These are phyloP conservation scores for Colletotrichum cordylinicola DNA, from an alignment of 2,329 filamentous ascomycete genomes.

Conservation along the genomic window DNA sequence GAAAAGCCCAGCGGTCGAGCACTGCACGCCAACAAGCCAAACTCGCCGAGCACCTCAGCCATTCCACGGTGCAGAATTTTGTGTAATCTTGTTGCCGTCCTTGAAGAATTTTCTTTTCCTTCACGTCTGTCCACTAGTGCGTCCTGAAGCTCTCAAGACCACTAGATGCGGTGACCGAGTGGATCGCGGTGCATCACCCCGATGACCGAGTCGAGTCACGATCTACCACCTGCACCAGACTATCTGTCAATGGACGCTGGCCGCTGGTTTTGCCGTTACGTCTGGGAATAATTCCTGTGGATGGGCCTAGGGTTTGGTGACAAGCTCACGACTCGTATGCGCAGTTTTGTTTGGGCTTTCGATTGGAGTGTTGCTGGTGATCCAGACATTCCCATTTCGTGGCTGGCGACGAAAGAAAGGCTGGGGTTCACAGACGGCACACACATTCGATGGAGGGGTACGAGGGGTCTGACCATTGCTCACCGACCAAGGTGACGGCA, in stretches of 20 bases:
- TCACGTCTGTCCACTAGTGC: neutral
- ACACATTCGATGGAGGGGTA: neutral
- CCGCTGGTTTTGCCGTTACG: neutral
- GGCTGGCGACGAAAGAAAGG: neutral
- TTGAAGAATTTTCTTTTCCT: slow-evolving; percentile 14
- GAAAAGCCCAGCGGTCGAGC: neutral
- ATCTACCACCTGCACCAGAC: neutral
- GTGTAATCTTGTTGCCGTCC: neutral
- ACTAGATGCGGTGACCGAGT: neutral
- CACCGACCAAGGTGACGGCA: slow-evolving; percentile 9
- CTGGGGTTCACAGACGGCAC: neutral
- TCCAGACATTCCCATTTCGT: neutral
- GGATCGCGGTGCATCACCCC: neutral
- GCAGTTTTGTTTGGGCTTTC: neutral
- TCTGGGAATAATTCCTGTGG: neutral
- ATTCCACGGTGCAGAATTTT: slow-evolving; percentile 12
- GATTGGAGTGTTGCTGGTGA: neutral
- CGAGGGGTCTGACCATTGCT: slow-evolving; percentile 7
- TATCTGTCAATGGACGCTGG: neutral
- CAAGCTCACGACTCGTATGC: neutral
- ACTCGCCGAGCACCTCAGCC: neutral
- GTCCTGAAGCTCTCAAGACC: neutral
- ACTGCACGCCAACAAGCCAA: neutral
- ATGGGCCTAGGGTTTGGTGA: neutral
- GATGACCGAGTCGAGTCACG: slow-evolving; percentile 6